Evolutionary conservation across 805 yeast genomes (phyloP), one percentile per base, ranked within the genome.

Genomic region (Kodamaea kaohsiungensis): DNA sequence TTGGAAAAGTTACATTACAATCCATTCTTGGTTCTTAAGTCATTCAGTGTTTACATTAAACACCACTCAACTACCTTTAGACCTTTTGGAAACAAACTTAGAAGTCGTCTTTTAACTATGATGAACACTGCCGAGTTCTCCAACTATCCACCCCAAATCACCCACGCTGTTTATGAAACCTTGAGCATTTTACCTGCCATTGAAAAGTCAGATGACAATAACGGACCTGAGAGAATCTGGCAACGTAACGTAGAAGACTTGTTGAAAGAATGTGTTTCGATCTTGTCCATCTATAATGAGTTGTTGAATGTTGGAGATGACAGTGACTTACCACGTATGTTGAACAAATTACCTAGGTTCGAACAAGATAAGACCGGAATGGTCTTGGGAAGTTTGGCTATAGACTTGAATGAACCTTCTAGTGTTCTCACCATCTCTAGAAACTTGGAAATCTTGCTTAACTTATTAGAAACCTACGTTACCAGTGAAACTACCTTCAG

Each of bases 21-120:
- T 25, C 74, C 79, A 1, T 58, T 71, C 35, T 61, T 77, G 10
- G 66, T 78, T 37, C 64, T 76, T 27, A 63, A 53, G 10, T 68
- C 73, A 0, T 72, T 72, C 60, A 61, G 65, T 22, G 71, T 67
- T 33, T 64, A 86, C 22, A 71, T 87, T 35, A 65, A 69, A 42
- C 72, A 80, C 53, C 88, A 90, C 63, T 80, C 96, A 1, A 88
- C 95, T 1, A 87, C 96, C 1, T 89, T 89, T 65, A 82, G 92
- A 67, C 96, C 96, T 12, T 86, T 78, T 70, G 87, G 87, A 3
- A 80, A 83, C 54, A 86, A 84, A 61, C 83, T 81, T 59, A 84
- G 85, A 60, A 67, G 65, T 10, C 78, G 74, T 30, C 68, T 85
- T 30, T 55, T 72, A 8, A 60, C 58, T 5, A 64, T 81, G 3